These are phyloP conservation scores for Fomitopsis pulvina DNA, from an alignment of 768 basidiomycete genomes.

Conservation along the genomic window DNA sequence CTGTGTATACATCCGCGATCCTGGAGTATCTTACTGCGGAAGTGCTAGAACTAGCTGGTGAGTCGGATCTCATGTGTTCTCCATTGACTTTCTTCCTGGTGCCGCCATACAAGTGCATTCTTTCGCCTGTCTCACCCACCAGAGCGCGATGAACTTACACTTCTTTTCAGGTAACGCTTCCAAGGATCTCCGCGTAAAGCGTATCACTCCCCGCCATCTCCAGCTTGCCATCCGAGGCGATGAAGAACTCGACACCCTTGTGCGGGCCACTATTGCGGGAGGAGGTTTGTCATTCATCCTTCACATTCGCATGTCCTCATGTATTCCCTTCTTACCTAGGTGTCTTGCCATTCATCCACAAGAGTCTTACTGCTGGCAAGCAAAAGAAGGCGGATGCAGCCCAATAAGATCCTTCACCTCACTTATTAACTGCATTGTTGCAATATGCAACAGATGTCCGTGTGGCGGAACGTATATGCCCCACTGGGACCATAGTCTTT, in stretches of 20 bases:
- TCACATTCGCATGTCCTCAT: neutral
- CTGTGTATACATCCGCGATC: constrained; percentile 94
- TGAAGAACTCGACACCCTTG: constrained; percentile 94
- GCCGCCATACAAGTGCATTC: neutral
- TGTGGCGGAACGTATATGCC: too few relatives aligned
- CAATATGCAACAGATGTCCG: too few relatives aligned
- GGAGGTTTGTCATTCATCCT: constrained; percentile 31
- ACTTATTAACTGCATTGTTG: too few relatives aligned
- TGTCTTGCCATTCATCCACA: constrained; percentile 85
- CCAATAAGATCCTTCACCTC: too few relatives aligned
- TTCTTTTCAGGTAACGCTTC: constrained; percentile 80
- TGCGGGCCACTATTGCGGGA: constrained; percentile 89
- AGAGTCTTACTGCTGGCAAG: constrained; percentile 54
- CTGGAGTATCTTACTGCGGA: constrained; percentile 96
- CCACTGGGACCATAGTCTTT: too few relatives aligned
- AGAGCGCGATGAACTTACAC: neutral
- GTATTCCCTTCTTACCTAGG: constrained; percentile 28
- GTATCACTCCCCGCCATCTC: constrained; percentile 93
- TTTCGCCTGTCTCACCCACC: neutral
- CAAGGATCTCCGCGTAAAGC: constrained; percentile 94
- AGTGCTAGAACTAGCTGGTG: constrained; percentile 92
- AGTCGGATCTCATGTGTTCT: constrained; percentile 23
- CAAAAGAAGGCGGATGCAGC: constrained; percentile 37
- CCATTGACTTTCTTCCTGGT: neutral
- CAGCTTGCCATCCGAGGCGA: constrained; percentile 96